These are phyloP conservation scores for Trichoderma sp. DNA, from an alignment of 2,329 filamentous ascomycete species.

Conservation along the genomic window DNA sequence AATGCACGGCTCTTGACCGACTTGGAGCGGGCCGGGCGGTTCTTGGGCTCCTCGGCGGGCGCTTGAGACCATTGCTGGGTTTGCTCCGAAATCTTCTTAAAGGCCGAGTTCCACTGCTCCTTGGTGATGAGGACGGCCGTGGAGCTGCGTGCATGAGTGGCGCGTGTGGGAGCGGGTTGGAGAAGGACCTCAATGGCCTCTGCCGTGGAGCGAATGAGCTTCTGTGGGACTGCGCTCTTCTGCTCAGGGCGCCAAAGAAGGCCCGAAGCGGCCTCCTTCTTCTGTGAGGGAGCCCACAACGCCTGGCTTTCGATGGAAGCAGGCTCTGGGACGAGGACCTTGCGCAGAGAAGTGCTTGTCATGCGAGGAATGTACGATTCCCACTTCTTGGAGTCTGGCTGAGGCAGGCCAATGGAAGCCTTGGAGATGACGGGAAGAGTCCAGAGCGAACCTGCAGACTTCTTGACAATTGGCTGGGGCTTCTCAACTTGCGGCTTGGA, in stretches of 20 bases:
- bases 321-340: background rate
- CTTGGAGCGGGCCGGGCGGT: slow-evolving; percentile 6
- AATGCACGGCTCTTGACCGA: slow-evolving; percentile 18
- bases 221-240: slow-evolving; percentile 3
- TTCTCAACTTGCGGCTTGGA: background rate
- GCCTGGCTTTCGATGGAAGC: slow-evolving; percentile 4
- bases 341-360: background rate
- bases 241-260: slow-evolving; percentile 14
- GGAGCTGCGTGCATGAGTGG: background rate
- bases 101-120: slow-evolving; percentile 26
- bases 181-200: background rate
- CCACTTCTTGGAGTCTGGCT: slow-evolving; percentile 9
- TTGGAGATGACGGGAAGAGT: background rate
- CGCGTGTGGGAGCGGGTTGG: background rate
- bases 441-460: slow-evolving; percentile 3
- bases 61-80: background rate
- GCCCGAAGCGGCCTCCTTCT: background rate
- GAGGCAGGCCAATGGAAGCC: slow-evolving; percentile 5
- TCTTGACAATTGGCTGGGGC: background rate
- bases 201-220: background rate
- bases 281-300: slow-evolving; percentile 8
- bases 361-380: slow-evolving; percentile 1
- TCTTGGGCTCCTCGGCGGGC: background rate
- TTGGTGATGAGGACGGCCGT: slow-evolving; percentile 23
- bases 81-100: slow-evolving; percentile 6